Base-by-base conservation (phyloP, 768 basidiomycete genomes). In the Filobasidium wieringae region DNA sequence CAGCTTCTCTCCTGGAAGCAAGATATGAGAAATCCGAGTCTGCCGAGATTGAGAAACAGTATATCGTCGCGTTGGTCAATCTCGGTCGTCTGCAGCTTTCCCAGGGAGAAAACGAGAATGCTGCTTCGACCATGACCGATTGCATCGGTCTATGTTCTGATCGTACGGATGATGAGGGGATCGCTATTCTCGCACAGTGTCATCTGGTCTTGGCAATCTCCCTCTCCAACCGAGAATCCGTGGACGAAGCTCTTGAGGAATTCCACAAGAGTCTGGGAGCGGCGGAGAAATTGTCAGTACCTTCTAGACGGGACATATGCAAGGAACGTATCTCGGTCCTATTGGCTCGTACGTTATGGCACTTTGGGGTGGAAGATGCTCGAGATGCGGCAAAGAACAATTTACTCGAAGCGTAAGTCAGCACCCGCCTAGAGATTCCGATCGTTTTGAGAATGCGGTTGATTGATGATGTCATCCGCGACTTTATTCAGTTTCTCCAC, bases 1-100 rank as follows among this genome's bases (percentile, higher is more conserved):
- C 86, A 0, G 87, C 88, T 14, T 59, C 72, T 3, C 77, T 90
- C 9, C 76, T 97, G n/a, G 93, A 97, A 72, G 79, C 81, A 1
- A 79, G 80, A 27, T 99, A 95, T 74, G 95, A 99, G 70, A 82
- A 85, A 53, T 81, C 80, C 14, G 95, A 99, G 72, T 85, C 88
- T 53, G 73, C 83, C 0, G 75, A 77, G 24, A 81, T 88, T 11
- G 95, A 96, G 72, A 76, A 78, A 51, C 83, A 81, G 53, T 99
- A 85, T 67, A 82, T 80, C 5, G 81, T 90, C 36, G 87, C 91
- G 0, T 86, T 91, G 61, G 76, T 81, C 24, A 93, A 86, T 58
- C 76, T 89, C 7, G 95, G 84, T 0, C 82, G 95, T 9, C 70
- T 93, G 26, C 79, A 81, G 19, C 75, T 93, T n/a, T 77, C 83